A percentile compares a stretch with the other conserved stretches of the same genome.
phyloP scores from a whole-genome alignment of 345 rosid genomes.

The Melaleuca quinquenervia region DNA sequence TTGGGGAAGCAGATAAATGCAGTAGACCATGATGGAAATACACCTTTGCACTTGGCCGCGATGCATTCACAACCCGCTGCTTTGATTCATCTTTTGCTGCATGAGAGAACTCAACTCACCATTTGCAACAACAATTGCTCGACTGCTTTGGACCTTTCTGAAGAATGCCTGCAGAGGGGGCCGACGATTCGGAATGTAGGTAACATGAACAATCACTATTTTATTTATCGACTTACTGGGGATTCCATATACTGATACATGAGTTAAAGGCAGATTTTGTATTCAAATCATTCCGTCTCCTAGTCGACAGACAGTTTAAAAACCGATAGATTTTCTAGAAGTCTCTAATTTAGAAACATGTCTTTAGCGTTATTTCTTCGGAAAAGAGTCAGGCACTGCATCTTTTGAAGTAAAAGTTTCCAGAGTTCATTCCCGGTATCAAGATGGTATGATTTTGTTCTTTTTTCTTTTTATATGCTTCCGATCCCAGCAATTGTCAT shows the following conservation, averaged over 20 bases:
- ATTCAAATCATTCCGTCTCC: no score
- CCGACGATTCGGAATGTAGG: neutral
- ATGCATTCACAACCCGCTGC: neutral
- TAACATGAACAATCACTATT: neutral
- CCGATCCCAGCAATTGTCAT: neutral
- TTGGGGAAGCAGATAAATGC: neutral
- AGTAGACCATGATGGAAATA: neutral
- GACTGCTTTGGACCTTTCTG: neutral
- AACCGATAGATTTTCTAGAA: neutral
- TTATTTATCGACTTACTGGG: neutral
- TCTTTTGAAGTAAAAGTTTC: neutral
- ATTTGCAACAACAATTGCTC: neutral
- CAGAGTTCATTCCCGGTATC: neutral
- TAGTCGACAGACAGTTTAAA: no score
- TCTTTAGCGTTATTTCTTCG: neutral
- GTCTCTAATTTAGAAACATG: neutral
- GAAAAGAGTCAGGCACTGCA: neutral
- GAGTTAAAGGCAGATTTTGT: no score
- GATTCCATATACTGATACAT: neutral
- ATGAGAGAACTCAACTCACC: neutral
- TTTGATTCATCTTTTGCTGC: neutral
- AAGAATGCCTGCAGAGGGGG: neutral
- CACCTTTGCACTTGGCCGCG: neutral
- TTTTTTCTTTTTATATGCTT: neutral
- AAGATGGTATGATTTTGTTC: neutral